Base-by-base conservation (phyloP, 768 basidiomycete genomes). In the Termitomyces sp. region DNA sequence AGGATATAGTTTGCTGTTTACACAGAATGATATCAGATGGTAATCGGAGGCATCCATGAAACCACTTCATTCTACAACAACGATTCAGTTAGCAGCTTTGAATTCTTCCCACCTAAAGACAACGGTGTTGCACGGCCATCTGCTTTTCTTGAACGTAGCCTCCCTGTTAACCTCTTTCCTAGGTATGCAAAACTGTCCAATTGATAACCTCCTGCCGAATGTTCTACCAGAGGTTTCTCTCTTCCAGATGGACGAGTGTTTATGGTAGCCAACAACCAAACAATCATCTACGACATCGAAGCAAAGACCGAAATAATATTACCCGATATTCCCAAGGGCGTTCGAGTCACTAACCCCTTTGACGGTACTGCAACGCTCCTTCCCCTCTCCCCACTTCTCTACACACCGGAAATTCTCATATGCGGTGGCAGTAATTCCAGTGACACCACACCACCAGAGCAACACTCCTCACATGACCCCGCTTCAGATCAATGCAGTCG, bases 71-170 rank as follows among this genome's bases (percentile, higher is more conserved):
- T 54, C 62, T 68, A 56, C 67, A 88, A 87, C 64, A 82, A 79
- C 27, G 76, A 72, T 52, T 81, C 83, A 3, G 78, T 81, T 44
- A 85, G 82, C 66, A 85, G 83, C 0, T 70, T 73, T 41, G 75
- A 75, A 54, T 76, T 57, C 23, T 57, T 57, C 45, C 56, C 56
- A 27, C 51, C 56, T 10, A 76, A 76, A 52, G 73, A 75, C 53
- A 67, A 70, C 19, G 73, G 72, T 56, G 55, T 68, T 16, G 68
- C 67, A 25, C 64, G 64, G 17, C 68, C 64, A 14, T 64, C 64
- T 6, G 62, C 61, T 12, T 67, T 68, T 59, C 66, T 72, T 21
- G 60, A 64, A 30, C 49, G 52, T 14, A 55, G 37, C 58, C 57
- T 71, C 28, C 69, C 70, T 7, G 64, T 57, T 4, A 62, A 62